phyloP scores from a whole-genome alignment of 2,329 filamentous ascomycete species.

The Calonectria pseudoreteaudii region DNA sequence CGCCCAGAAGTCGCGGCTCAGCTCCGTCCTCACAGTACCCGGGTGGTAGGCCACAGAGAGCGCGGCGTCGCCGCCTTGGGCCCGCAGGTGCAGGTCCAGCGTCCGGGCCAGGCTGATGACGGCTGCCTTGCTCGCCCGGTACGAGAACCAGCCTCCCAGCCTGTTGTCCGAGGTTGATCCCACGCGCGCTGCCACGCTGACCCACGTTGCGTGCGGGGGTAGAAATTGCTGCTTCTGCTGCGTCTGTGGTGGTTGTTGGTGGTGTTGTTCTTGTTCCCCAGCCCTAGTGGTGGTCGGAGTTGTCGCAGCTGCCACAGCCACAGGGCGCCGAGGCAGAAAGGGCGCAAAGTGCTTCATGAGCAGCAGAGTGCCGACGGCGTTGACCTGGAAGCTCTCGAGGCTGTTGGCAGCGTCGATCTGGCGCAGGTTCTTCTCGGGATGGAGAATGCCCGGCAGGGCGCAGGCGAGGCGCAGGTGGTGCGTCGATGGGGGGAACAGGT shows the following conservation, averaged over 20 bases:
- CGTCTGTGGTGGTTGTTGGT: not conserved
- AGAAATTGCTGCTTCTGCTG: conserved; percentile 53
- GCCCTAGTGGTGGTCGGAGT: not conserved
- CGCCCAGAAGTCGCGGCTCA: conserved; percentile 80
- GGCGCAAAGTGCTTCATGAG: conserved; percentile 80
- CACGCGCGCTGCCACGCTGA: conserved; percentile 83
- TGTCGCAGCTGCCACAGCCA: not conserved
- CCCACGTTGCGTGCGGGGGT: conserved; percentile 72
- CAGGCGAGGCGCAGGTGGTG: conserved; percentile 77
- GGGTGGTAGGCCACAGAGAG: conserved; percentile 80
- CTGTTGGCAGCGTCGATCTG: conserved; percentile 73
- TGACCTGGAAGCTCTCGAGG: conserved; percentile 78
- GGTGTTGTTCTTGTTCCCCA: no score
- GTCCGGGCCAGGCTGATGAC: conserved; percentile 79
- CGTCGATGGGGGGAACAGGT: conserved; percentile 61
- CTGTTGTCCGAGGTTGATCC: conserved; percentile 79
- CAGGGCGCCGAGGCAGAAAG: conserved; percentile 69
- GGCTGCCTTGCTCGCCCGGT: conserved; percentile 80
- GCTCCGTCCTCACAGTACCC: conserved; percentile 81
- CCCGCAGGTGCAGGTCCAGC: conserved; percentile 75
- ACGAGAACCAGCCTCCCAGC: conserved; percentile 85
- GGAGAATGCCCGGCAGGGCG: conserved; percentile 77
- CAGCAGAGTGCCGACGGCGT: conserved; percentile 79
- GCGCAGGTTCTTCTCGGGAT: conserved; percentile 76
- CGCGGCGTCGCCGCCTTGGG: conserved; percentile 69